Percentiles rank a stretch among this genome's conserved stretches.
These are phyloP conservation scores for Sugiyamaella novakii DNA, from an alignment of 1,139 yeast genomes.

Conservation along the genomic window DNA sequence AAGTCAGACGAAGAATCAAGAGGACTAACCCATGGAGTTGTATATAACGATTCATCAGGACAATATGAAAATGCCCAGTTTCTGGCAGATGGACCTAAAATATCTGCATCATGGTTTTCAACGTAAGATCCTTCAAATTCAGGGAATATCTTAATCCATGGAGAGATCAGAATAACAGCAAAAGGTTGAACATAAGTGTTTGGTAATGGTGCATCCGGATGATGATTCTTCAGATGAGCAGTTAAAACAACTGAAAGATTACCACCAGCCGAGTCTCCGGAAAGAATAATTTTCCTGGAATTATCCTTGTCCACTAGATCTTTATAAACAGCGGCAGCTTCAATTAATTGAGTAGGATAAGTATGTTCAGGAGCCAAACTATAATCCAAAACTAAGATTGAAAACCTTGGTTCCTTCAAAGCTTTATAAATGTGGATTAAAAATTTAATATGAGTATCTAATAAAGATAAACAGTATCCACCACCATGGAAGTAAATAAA, in stretches of 20 bases:
- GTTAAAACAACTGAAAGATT: slow-evolving; percentile 45
- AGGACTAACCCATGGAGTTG: slow-evolving; percentile 20
- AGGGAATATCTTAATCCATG: slow-evolving; percentile 20
- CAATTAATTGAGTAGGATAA: slow-evolving; percentile 49
- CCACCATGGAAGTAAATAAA: slow-evolving; percentile 47
- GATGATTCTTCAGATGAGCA: slow-evolving; percentile 36
- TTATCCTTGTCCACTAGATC: slow-evolving; percentile 42
- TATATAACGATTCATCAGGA: slow-evolving; percentile 3
- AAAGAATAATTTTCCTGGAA: slow-evolving; percentile 39
- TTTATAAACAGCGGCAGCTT: slow-evolving; percentile 42
- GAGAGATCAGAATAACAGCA: slow-evolving; percentile 19
- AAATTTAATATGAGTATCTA: slow-evolving; percentile 40
- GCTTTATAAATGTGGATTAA: slow-evolving; percentile 45
- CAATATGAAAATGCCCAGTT: slow-evolving; percentile 15
- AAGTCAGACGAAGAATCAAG: slow-evolving; percentile 13
- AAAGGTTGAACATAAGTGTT: slow-evolving; percentile 18
- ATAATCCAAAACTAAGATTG: slow-evolving; percentile 46
- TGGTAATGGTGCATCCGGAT: slow-evolving; percentile 14
- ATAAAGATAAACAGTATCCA: slow-evolving; percentile 44
- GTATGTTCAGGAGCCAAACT: slow-evolving; percentile 42
- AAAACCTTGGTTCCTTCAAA: slow-evolving; percentile 36
- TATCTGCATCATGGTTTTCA: slow-evolving; percentile 17
- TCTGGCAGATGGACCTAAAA: slow-evolving; percentile 15
- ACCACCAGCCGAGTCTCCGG: slow-evolving; percentile 54
- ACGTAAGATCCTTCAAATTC: slow-evolving; percentile 19